Evolutionary conservation across 2,329 filamentous ascomycete species (phyloP), one percentile per base, ranked within the genome.

Genomic region (Fusarium brevicatenulatum): DNA sequence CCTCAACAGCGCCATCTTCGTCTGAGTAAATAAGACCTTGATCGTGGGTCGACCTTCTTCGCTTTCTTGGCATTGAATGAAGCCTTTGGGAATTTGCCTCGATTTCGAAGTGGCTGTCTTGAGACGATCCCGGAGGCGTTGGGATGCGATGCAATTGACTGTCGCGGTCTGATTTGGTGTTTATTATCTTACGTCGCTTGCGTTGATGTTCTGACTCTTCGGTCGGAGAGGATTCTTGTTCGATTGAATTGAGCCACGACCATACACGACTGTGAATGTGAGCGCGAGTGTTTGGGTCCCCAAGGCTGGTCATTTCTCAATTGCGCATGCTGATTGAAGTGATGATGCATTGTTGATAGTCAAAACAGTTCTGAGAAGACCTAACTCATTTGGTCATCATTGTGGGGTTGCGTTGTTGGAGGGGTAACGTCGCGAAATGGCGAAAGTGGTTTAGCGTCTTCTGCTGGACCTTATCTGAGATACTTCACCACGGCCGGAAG

Each of bases 11-110:
- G 4, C 49, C 32, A 52, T 52, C 32, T 52, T 52, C 32, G 16
- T 25, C 32, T 5, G 32, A 52, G n/a, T 19, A n/a, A 21, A 36
- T 3, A 7, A 34, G n/a, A 10, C 16, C 30, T 36, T 12, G 11
- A 36, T 52, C 16, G 18, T 52, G 9, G 32, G n/a, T 36, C 21
- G n/a, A 25, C 11, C 49, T 25, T 52, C 49, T 52, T 9, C 49
- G 32, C n/a, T 52, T 52, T 18, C n/a, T 52, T 36, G n/a, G 49
- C 32, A 36, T 52, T 25, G n/a, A 23, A 25, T 25, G 4, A 10
- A 25, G 6, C 0, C 2, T 12, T n/a, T 25, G 32, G 5, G 9
- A 1, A n/a, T 32, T 23, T n/a, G 9, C 7, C 21, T 18, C 21
- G 15, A 4, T 23, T 9, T 10, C 18, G 18, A 23, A 15, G 9